phyloP scores from a whole-genome alignment of 306 rosid species.

The Citrullus colocynthis region DNA sequence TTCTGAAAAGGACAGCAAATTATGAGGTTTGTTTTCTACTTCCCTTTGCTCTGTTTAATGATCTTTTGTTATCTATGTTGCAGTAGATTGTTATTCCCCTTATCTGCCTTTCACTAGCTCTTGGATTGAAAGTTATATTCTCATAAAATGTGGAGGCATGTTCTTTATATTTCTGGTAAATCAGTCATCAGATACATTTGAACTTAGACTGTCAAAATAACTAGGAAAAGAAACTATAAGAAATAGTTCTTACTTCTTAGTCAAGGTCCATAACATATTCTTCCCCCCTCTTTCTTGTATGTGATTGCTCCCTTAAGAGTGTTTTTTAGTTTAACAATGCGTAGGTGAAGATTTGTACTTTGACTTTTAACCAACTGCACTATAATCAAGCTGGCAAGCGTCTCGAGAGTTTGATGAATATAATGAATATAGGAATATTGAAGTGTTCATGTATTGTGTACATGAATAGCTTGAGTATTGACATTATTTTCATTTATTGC shows the following conservation, averaged over 20 bases:
- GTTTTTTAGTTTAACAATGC: background rate
- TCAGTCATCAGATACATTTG: background rate
- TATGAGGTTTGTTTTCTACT: slow-evolving; percentile 50
- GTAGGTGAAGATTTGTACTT: no score
- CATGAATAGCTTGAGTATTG: background rate
- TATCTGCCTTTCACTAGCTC: background rate
- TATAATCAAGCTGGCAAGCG: no score
- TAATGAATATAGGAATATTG: background rate
- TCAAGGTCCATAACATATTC: background rate
- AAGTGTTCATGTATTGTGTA: background rate
- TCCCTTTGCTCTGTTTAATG: background rate
- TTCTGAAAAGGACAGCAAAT: slow-evolving; percentile 49
- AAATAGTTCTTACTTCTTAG: background rate
- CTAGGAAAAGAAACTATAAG: background rate
- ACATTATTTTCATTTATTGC: background rate
- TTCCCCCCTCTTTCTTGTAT: background rate
- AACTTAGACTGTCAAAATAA: background rate
- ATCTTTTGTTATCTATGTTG: background rate
- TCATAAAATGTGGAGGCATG: background rate
- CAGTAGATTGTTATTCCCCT: background rate
- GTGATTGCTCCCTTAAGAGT: background rate
- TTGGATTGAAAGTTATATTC: background rate
- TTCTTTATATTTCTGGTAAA: background rate
- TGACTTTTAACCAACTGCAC: no score
- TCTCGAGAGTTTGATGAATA: no score